These are phyloP conservation scores for Phaseolus coccineus DNA, from an alignment of 331 rosid species.

Conservation along the genomic window DNA sequence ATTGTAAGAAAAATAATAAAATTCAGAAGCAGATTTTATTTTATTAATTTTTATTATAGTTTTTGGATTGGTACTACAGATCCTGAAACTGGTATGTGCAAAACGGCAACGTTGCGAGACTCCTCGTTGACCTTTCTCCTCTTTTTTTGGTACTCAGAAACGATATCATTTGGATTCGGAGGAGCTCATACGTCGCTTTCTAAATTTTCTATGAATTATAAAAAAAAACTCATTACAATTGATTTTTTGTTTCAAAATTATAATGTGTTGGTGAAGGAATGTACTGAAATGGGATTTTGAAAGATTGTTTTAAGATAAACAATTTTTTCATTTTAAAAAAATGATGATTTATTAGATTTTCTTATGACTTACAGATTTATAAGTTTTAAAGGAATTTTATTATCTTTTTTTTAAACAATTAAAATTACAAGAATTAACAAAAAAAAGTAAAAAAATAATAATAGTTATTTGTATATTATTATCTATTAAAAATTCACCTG, in stretches of 20 bases:
- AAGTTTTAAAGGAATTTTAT: no score
- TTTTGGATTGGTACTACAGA: not conserved
- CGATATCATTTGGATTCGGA: not conserved
- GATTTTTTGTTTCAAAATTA: not conserved
- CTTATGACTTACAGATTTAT: no score
- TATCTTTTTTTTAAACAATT: no score
- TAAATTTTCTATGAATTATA: not conserved
- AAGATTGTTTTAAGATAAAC: no score
- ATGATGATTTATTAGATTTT: no score
- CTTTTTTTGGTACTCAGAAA: not conserved
- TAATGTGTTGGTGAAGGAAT: no score
- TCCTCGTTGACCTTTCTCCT: slow-evolving; percentile 43
- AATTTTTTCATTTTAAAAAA: no score
- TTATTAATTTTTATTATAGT: slow-evolving; percentile 5
- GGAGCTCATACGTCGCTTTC: not conserved
- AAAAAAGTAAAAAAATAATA: no score
- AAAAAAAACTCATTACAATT: not conserved
- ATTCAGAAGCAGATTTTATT: not conserved
- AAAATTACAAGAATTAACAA: no score
- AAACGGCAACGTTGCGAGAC: slow-evolving; percentile 25
- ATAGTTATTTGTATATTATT: no score
- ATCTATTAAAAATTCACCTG: no score
- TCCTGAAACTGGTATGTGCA: slow-evolving; percentile 12
- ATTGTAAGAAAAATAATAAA: slow-evolving; percentile 6
- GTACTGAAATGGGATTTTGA: no score